Base-by-base conservation (phyloP, 352 stramenopile genomes). In the Peronosclerospora sorghi region DNA sequence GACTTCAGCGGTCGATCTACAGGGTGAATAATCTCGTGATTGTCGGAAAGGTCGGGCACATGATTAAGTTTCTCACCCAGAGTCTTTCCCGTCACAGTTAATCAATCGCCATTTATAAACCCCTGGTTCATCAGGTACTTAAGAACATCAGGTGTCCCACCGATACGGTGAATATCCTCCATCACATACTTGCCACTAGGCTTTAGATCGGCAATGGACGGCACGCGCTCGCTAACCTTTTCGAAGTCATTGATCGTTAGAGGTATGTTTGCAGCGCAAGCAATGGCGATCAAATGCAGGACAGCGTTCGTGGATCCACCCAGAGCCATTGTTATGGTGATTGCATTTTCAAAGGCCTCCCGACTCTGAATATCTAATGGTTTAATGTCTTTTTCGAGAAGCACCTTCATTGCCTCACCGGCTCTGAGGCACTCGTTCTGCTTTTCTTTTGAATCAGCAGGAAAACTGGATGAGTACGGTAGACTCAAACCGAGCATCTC, bases 261-360 rank as follows among this genome's bases (percentile, higher is more conserved):
- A 15, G 88, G 79, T 28, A 98, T 86, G 45, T 71, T 71, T 17
- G 84, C 89, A 5, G 93, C 92, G 26, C 89, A 83, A 48, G 91
- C 95, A 78, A 98, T 98, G 15, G 96, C 96, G 61, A 99, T 98
- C 43, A 99, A 76, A 59, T 99, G 96, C 37, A 99, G 78, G 35
- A 99, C 95, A 6, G 95, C 92, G 68, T 99, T 99, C 1, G 96
- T 99, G 2, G 90, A 98, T 51, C 96, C 96, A 48, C 96, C 96
- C 9, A 97, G 83, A 32, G 96, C 92, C 93, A 98, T 98, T 17
- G 97, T 95, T 49, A 98, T 91, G 7, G 74, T 82, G 45, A 99
- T 99, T 13, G 96, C 95, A 68, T 99, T 99, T 50, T 98, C 92
- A 65, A 99, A 99, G 3, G 94, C 81, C 32, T 76, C 73, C 48